Percentiles rank a stretch among this genome's conserved stretches.
phyloP scores from a whole-genome alignment of 345 rosid species.

The Schrenkiella parvula region DNA sequence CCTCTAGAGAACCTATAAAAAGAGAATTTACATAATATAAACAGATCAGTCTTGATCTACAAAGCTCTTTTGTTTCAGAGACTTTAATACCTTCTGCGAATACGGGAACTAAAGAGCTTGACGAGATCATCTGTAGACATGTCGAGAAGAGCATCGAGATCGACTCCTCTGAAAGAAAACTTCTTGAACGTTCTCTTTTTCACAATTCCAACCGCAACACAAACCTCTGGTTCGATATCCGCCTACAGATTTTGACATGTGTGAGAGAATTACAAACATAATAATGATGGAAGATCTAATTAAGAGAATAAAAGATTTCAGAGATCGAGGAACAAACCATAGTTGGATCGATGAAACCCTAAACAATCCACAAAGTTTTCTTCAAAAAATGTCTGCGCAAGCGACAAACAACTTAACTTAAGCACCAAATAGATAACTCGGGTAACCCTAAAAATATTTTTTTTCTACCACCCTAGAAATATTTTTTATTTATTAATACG shows the following conservation, averaged over 20 bases:
- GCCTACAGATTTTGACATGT: constrained; percentile 30
- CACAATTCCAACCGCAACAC: constrained; percentile 31
- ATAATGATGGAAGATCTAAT: background rate
- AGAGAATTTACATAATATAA: background rate
- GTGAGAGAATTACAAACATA: background rate
- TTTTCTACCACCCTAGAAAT: too few relatives aligned
- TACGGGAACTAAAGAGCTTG: constrained; percentile 51
- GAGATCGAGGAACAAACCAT: background rate
- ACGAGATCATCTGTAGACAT: constrained; percentile 68
- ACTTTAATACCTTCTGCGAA: constrained; percentile 55
- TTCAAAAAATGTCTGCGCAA: background rate
- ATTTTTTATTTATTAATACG: background rate
- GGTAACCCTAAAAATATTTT: background rate
- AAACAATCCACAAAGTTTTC: background rate
- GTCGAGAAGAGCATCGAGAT: too few relatives aligned
- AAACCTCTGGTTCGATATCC: constrained; percentile 42
- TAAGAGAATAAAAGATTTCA: background rate
- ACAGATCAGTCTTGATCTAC: background rate
- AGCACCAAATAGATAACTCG: background rate
- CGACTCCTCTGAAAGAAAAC: constrained; percentile 70
- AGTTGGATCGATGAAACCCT: constrained; percentile 6
- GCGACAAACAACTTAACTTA: constrained; percentile 11
- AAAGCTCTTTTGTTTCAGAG: background rate
- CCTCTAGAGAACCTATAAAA: constrained; percentile 64
- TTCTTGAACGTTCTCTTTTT: constrained; percentile 80